Percentiles rank a stretch among this genome's conserved stretches.
Evolutionary conservation across 805 yeast species (phyloP).

Genomic region (Monosporozyma aerobia): DNA sequence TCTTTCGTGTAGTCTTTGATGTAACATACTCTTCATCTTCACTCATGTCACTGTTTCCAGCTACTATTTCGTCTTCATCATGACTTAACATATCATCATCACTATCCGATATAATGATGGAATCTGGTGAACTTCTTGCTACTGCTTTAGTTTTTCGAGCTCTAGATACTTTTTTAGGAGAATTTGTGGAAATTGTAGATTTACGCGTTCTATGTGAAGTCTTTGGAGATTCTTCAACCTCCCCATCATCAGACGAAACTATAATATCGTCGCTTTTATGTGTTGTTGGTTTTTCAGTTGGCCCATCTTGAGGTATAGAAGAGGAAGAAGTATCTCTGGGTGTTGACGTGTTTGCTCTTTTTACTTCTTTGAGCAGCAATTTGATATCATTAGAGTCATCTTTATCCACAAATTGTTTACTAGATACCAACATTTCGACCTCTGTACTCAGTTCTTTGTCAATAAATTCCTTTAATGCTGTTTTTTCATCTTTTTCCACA

Average conservation of each 20-base stretch:
- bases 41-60: conserved; percentile 10
- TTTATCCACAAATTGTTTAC: conserved; percentile 33
- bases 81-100: conserved; percentile 6
- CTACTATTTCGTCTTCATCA: conserved; percentile 4
- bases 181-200: not conserved
- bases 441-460: conserved; percentile 47
- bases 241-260: not conserved
- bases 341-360: conserved; percentile 23
- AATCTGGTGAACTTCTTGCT: not conserved
- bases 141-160: not conserved
- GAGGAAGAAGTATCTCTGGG: conserved; percentile 1
- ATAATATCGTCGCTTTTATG: not conserved
- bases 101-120: conserved; percentile 2
- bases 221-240: not conserved
- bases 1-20: not conserved
- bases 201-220: not conserved
- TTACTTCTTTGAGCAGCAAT: conserved; percentile 35
- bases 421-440: conserved; percentile 37
- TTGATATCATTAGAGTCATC: conserved; percentile 37
- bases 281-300: not conserved
- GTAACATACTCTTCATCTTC: conserved; percentile 8
- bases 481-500: conserved; percentile 77
- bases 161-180: no score
- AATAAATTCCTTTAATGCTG: conserved; percentile 55
- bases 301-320: not conserved